Conservation (phyloP, 2,329 filamentous ascomycete species). For the Calcarisporium arbuscula region DNA sequence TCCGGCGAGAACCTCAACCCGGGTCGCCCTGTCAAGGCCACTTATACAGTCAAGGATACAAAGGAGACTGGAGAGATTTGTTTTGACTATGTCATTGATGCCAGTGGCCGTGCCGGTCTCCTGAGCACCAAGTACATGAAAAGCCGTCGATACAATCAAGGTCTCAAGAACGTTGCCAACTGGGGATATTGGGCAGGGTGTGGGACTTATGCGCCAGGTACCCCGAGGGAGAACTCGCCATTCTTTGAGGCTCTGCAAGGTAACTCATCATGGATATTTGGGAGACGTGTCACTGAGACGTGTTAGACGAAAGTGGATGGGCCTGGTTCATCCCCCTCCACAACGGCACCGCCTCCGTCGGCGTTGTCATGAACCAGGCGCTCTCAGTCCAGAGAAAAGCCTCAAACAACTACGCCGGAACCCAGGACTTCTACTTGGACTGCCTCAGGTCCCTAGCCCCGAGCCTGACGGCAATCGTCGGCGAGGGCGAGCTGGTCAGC, state of each 20-base stretch:
- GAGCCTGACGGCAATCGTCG: conserved; percentile 20
- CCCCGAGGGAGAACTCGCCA: conserved; percentile 24
- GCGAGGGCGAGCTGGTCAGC: conserved; percentile 22
- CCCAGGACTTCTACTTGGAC: conserved; percentile 25
- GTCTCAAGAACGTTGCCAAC: conserved; percentile 40
- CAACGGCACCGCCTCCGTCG: conserved; percentile 34
- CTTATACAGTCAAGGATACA: conserved; percentile 24
- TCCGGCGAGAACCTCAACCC: conserved; percentile 10
- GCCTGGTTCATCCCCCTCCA: conserved; percentile 43
- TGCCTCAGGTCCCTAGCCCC: conserved; percentile 26
- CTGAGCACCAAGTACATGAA: conserved; percentile 41
- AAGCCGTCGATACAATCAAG: conserved; percentile 38
- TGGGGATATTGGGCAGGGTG: conserved; percentile 40
- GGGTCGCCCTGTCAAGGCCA: conserved; percentile 26
- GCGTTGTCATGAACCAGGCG: conserved; percentile 34
- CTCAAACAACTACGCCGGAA: not conserved
- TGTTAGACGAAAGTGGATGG: conserved; percentile 39
- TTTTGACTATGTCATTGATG: conserved; percentile 43
- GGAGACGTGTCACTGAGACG: not conserved
- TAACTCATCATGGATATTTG: conserved; percentile 6
- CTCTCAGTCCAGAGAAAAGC: conserved; percentile 26
- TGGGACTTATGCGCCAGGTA: conserved; percentile 25
- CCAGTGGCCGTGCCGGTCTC: conserved; percentile 36
- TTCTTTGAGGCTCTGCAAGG: conserved; percentile 36
- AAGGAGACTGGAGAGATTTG: conserved; percentile 27